Base-by-base conservation (phyloP, 1,284 basidiomycete genomes). In the Malassezia yamatoensis region DNA sequence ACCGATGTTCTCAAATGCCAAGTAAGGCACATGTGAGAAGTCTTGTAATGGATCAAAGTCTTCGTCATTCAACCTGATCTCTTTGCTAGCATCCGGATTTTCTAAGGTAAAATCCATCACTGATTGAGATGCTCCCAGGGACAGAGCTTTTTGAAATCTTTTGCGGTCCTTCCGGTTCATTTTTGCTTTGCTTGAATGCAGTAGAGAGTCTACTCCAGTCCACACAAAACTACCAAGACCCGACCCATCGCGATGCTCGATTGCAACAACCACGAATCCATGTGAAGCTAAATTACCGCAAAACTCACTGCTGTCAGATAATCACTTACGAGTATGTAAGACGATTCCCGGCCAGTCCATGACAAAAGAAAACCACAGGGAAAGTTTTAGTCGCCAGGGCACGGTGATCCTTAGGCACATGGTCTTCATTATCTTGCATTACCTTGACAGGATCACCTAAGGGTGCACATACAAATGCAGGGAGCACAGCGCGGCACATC, bases 171-270 rank as follows among this genome's bases (percentile, higher is more conserved):
- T 35, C 15, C 21, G n/a, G 4, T 20, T 49, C 32, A 44, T 18
- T 3, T 42, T 21, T 8, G 45, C 24, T 13, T 48, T 41, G 18
- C 18, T 20, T 12, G 44, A 41, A 5, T 42, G 18, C 11, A 51
- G 18, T 18, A 55, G 16, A 7, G 29, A 41, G 33, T 49, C 45
- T 0, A 48, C 38, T 4, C 51, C 48, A 3, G 50, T 38, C 55
- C 55, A 58, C 18, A 78, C 72, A 20, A 70, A 75, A 9, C 75
- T 76, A 38, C 74, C 76, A 6, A 79, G 76, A 24, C 76, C 76
- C 0, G 78, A 78, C 1, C 79, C 79, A 48, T 80, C 79, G 12
- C 78, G 71, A 54, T 80, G 80, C 59, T 80, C 80, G n/a, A 80
- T 74, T 2, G 77, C 78, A 11, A 74, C 77, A 2, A 80, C 79